Evolutionary conservation across 345 rosid genomes (phyloP).

Genomic region (Rhizophora mangle): DNA sequence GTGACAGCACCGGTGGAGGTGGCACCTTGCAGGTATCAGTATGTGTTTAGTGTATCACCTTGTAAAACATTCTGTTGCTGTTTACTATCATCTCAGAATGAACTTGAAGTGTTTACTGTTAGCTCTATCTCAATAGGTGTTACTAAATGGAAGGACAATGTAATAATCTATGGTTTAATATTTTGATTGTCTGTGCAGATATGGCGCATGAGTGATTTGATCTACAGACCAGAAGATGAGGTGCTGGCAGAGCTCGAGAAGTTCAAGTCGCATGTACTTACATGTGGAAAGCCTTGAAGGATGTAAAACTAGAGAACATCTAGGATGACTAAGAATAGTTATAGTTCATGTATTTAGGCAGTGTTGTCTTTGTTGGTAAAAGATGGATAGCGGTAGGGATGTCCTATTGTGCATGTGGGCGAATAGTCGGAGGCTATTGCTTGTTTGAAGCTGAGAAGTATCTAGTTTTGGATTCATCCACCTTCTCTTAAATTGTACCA

Average conservation of each 20-base stretch:
- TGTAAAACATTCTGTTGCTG: background rate
- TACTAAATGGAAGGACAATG: background rate
- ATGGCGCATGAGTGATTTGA: conserved; percentile 88
- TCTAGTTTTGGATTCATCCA: too few species aligned
- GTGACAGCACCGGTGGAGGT: conserved; percentile 90
- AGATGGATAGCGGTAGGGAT: too few species aligned
- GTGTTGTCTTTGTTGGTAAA: background rate
- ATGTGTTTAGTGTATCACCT: background rate
- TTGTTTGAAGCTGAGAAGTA: too few species aligned
- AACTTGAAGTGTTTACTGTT: too few species aligned
- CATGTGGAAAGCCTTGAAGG: conserved; percentile 52
- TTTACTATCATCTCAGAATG: too few species aligned
- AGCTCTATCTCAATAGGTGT: too few species aligned
- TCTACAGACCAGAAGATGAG: conserved; percentile 89
- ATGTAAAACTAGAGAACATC: background rate
- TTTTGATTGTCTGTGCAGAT: conserved; percentile 43
- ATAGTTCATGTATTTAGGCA: background rate
- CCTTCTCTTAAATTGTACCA: too few species aligned
- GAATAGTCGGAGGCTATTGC: too few species aligned
- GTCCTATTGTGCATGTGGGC: too few species aligned
- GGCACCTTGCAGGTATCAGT: conserved; percentile 81
- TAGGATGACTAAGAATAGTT: background rate
- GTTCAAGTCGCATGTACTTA: conserved; percentile 69
- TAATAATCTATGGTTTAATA: background rate
- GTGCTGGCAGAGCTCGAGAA: conserved; percentile 82